Evolutionary conservation across 2,329 filamentous ascomycete genomes (phyloP).

Genomic region (Sporothrix dimorphospora): DNA sequence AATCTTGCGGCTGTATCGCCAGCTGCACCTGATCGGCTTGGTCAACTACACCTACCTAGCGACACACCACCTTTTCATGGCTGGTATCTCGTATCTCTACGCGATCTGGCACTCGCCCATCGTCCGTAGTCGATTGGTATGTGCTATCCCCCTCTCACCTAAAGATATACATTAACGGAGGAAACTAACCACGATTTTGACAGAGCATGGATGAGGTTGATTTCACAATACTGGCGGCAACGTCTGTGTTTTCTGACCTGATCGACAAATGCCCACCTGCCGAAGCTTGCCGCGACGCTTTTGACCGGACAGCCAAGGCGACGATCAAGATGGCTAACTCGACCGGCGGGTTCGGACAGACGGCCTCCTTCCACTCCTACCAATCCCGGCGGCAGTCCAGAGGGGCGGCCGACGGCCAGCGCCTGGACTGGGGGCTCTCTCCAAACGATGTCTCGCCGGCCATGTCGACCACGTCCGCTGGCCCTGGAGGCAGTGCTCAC

Average conservation of each 20-base stretch:
- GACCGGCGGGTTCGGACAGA: constrained; percentile 75
- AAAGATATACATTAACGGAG: background rate
- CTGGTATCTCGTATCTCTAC: constrained; percentile 93
- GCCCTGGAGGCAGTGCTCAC: constrained; percentile 20
- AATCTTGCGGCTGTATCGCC: constrained; percentile 86
- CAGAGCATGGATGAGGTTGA: constrained; percentile 94
- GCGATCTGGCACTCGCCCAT: constrained; percentile 95
- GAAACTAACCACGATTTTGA: background rate
- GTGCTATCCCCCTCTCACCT: constrained; percentile 40
- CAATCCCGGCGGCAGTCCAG: constrained; percentile 36
- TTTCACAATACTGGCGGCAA: constrained; percentile 90
- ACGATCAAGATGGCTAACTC: constrained; percentile 94
- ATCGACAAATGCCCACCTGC: constrained; percentile 94
- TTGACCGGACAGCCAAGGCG: constrained; percentile 91
- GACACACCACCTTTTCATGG: constrained; percentile 97
- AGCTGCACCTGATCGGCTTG: constrained; percentile 82
- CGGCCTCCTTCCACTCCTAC: constrained; percentile 22
- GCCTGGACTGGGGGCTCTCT: constrained; percentile 32
- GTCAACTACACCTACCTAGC: constrained; percentile 97
- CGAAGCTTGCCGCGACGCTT: constrained; percentile 91
- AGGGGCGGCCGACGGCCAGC: constrained; percentile 37
- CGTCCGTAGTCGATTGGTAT: constrained; percentile 81
- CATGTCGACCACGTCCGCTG: constrained; percentile 33
- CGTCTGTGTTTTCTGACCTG: constrained; percentile 86
- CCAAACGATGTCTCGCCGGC: constrained; percentile 24